Evolutionary conservation across 1,284 basidiomycete species (phyloP).

Genomic region (Prillingera fragicola): DNA sequence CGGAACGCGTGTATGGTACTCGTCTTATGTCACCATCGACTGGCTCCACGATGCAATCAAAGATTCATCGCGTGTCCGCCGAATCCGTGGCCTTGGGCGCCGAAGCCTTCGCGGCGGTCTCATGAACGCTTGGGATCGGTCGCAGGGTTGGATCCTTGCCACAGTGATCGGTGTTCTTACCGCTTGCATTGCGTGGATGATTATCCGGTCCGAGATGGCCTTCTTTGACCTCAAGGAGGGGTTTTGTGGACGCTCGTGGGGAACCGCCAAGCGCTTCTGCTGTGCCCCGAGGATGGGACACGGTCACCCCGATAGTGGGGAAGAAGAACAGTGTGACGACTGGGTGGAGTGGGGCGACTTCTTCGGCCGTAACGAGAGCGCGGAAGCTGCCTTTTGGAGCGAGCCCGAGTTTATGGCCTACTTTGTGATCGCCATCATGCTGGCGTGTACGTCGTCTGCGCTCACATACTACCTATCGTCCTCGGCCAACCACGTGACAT

Average conservation of each 20-base stretch:
- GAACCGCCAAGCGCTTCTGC: slow-evolving; percentile 74
- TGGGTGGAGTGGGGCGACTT: slow-evolving; percentile 70
- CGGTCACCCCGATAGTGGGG: slow-evolving; percentile 20
- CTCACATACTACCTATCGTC: slow-evolving; percentile 84
- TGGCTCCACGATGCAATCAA: slow-evolving; percentile 93
- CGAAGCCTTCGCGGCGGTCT: slow-evolving; percentile 67
- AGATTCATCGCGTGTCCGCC: slow-evolving; percentile 71
- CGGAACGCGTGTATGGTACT: slow-evolving; percentile 87
- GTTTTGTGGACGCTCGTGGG: slow-evolving; percentile 68
- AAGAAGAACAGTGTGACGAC: slow-evolving; percentile 55
- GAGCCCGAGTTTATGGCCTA: slow-evolving; percentile 63
- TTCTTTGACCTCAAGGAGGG: slow-evolving; percentile 94
- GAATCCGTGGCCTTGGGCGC: slow-evolving; percentile 56
- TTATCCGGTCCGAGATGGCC: slow-evolving; percentile 80
- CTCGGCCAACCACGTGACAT: slow-evolving; percentile 76
- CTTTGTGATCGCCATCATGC: slow-evolving; percentile 66
- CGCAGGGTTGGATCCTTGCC: slow-evolving; percentile 85
- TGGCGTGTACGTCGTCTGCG: slow-evolving; percentile 66
- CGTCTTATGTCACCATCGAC: slow-evolving; percentile 57
- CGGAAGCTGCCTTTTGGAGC: slow-evolving; percentile 25
- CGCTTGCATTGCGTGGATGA: slow-evolving; percentile 77
- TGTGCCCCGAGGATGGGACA: slow-evolving; percentile 53
- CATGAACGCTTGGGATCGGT: slow-evolving; percentile 69
- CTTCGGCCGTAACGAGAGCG: slow-evolving; percentile 20
- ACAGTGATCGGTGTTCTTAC: slow-evolving; percentile 66